Conservation (phyloP, 257 asterid genomes). For the Ajuga chamaepitys region DNA sequence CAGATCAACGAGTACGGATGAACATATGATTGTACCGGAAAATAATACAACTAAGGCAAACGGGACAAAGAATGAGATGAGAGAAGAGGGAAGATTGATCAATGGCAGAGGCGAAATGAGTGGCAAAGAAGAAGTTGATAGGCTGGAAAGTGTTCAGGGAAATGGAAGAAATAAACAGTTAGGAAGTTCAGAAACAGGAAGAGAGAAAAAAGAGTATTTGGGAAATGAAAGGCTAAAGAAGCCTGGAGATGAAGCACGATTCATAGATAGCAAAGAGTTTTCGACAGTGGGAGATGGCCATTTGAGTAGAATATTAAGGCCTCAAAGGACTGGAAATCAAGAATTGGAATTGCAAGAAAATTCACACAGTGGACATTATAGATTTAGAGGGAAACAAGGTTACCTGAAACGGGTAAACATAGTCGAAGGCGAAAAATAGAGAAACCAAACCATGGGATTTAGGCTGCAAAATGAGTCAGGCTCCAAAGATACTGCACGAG, state of each 20-base stretch:
- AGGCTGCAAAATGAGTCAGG: neutral
- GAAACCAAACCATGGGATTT: neutral
- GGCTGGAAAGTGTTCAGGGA: slow-evolving; percentile 9
- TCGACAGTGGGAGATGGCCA: too few species aligned
- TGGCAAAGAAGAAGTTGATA: slow-evolving; percentile 10
- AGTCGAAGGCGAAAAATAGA: neutral
- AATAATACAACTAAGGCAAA: slow-evolving; percentile 12
- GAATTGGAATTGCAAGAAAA: slow-evolving; percentile 25
- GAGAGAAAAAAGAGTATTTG: neutral
- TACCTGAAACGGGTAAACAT: slow-evolving; percentile 20
- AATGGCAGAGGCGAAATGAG: slow-evolving; percentile 4
- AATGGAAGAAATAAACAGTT: neutral
- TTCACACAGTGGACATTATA: neutral
- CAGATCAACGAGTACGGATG: slow-evolving; percentile 23
- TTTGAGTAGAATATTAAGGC: neutral
- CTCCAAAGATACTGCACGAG: neutral
- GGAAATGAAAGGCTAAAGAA: neutral
- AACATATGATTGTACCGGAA: slow-evolving; percentile 14
- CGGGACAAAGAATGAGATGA: neutral
- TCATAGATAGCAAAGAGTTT: too few species aligned
- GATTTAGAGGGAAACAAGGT: slow-evolving; percentile 12
- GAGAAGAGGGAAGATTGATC: neutral
- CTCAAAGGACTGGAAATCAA: slow-evolving; percentile 18
- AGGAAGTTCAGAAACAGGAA: neutral
- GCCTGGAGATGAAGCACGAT: neutral